These are phyloP conservation scores for Begonia loranthoides DNA, from an alignment of 306 rosid genomes.

Conservation along the genomic window DNA sequence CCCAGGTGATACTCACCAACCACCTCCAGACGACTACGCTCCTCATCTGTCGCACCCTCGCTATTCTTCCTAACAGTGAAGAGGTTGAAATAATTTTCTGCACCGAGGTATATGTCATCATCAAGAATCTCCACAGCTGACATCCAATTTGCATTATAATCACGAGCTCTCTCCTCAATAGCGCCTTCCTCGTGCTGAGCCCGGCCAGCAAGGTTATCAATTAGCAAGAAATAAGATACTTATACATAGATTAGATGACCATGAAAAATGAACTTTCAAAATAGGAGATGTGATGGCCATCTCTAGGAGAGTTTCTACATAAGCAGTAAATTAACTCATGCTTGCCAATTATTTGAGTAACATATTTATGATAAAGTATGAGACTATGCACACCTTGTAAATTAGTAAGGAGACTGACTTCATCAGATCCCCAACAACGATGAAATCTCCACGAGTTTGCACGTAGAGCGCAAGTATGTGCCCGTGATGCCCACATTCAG, in stretches of 20 bases:
- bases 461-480: constrained; percentile 96
- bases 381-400: constrained; percentile 49
- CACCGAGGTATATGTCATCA: constrained; percentile 81
- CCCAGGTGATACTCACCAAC: constrained; percentile 93
- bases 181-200: constrained; percentile 95
- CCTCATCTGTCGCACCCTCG: constrained; percentile 93
- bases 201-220: not conserved
- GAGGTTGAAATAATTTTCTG: constrained; percentile 60
- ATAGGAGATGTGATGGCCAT: no score
- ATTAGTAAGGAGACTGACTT: constrained; percentile 85
- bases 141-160: constrained; percentile 95
- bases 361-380: no score
- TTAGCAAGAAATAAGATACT: not conserved
- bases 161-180: constrained; percentile 95
- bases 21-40: constrained; percentile 83
- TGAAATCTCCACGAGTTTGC: constrained; percentile 96
- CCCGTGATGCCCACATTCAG: constrained; percentile 99
- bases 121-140: constrained; percentile 95
- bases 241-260: no score
- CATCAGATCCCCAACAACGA: constrained; percentile 95
- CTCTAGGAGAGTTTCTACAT: no score
- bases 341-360: no score
- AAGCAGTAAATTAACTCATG: no score
- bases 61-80: constrained; percentile 51
- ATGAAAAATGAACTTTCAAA: no score